A percentile compares a stretch with the other conserved stretches of the same genome.
phyloP scores from a whole-genome alignment of 768 basidiomycete species.

The Psilocybe azurescens region DNA sequence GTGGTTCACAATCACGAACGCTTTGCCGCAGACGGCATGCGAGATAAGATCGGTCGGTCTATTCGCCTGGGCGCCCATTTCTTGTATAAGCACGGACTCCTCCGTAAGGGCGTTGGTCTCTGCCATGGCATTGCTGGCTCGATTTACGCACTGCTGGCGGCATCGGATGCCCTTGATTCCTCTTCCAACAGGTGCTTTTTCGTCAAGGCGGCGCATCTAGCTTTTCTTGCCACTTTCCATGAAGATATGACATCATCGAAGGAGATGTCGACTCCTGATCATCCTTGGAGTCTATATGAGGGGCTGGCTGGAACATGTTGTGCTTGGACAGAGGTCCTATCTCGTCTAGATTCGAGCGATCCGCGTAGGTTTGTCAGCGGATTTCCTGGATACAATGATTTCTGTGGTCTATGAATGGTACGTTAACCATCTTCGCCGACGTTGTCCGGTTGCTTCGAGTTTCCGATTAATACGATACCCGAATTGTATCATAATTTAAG shows the following conservation, averaged over 20 bases:
- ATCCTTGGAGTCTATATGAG: slow-evolving; percentile 61
- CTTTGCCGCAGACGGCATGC: slow-evolving; percentile 27
- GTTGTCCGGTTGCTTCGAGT: neutral
- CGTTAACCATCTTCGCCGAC: neutral
- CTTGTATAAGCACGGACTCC: slow-evolving; percentile 52
- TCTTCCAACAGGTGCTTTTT: slow-evolving; percentile 32
- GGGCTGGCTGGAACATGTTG: slow-evolving; percentile 64
- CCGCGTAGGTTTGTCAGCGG: slow-evolving; percentile 26
- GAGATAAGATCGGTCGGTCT: slow-evolving; percentile 34
- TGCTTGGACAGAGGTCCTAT: slow-evolving; percentile 55
- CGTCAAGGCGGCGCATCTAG: slow-evolving; percentile 50
- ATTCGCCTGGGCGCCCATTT: slow-evolving; percentile 44
- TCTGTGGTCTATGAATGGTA: slow-evolving; percentile 2
- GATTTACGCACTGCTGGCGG: slow-evolving; percentile 57
- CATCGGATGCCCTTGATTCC: slow-evolving; percentile 43
- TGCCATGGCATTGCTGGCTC: slow-evolving; percentile 64
- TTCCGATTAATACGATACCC: no score
- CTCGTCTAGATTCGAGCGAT: slow-evolving; percentile 29
- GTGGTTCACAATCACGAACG: slow-evolving; percentile 27
- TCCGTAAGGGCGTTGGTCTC: slow-evolving; percentile 62
- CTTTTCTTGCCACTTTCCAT: slow-evolving; percentile 45
- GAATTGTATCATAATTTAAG: no score
- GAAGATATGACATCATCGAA: slow-evolving; percentile 37
- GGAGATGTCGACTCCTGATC: slow-evolving; percentile 53
- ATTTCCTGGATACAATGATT: slow-evolving; percentile 49